Conservation (phyloP, 371 early-diverging fungal species). For the Zancudomyces culisetae region DNA sequence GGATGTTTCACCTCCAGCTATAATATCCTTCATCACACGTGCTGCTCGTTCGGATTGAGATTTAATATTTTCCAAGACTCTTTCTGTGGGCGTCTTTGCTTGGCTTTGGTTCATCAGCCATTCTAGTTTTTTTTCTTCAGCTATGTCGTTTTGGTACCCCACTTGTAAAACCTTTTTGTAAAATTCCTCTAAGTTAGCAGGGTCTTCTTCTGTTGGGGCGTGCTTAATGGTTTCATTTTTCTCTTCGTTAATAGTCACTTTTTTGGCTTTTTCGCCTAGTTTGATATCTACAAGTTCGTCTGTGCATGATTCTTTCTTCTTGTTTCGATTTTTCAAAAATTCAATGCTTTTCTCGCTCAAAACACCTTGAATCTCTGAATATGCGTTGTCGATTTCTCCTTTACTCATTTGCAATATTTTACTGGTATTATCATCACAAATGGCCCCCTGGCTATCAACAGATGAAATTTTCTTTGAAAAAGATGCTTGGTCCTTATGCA, state of each 20-base stretch:
- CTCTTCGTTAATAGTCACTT: neutral
- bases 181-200: constrained; percentile 5
- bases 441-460: neutral
- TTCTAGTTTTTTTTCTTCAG: constrained; percentile 20
- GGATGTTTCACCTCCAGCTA: neutral
- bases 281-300: neutral
- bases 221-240: neutral
- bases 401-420: constrained; percentile 1
- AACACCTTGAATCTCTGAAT: constrained; percentile 11
- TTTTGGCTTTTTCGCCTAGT: neutral
- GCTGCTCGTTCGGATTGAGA: constrained; percentile 5
- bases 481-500: neutral
- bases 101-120: constrained; percentile 23
- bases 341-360: constrained; percentile 11
- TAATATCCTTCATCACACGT: neutral
- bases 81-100: constrained; percentile 20
- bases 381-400: constrained; percentile 16
- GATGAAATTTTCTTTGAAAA: neutral
- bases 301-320: constrained; percentile 1
- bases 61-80: constrained; percentile 7
- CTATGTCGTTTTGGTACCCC: constrained; percentile 14
- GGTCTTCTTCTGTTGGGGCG: neutral
- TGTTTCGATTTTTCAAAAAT: constrained; percentile 6
- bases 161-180: constrained; percentile 14
- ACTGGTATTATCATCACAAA: neutral